phyloP scores from a whole-genome alignment of 2,329 filamentous ascomycete species.

The Mycocentrospora acerina region DNA sequence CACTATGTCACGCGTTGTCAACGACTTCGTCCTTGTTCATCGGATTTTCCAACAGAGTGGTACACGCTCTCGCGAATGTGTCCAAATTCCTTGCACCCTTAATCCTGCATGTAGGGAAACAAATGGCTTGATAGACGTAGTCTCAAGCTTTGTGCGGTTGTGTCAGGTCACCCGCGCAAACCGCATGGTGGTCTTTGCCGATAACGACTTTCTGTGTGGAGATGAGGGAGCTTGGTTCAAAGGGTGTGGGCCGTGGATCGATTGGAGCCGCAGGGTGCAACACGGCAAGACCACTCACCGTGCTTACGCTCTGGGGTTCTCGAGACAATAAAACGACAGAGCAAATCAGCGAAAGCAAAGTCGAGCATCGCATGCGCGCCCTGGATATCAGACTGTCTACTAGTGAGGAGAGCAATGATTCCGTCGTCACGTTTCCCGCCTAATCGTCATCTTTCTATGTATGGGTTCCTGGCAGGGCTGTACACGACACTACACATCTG shows the following conservation, averaged over 20 bases:
- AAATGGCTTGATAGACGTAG: slow-evolving; percentile 34
- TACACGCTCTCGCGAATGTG: slow-evolving; percentile 6
- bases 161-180: slow-evolving; percentile 20
- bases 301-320: slow-evolving; percentile 34
- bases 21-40: slow-evolving; percentile 4
- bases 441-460: not conserved
- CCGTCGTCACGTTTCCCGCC: not conserved
- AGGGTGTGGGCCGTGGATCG: slow-evolving; percentile 20
- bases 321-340: slow-evolving; percentile 24
- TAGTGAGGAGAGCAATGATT: not conserved
- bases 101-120: slow-evolving; percentile 7
- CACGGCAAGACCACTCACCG: slow-evolving; percentile 35
- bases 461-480: slow-evolving; percentile 11
- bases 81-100: slow-evolving; percentile 14
- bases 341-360: slow-evolving; percentile 5
- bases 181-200: slow-evolving; percentile 29
- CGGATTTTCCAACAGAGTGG: not conserved
- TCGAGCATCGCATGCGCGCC: slow-evolving; percentile 8
- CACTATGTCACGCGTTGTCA: not conserved
- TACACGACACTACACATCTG: slow-evolving; percentile 20
- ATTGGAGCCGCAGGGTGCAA: slow-evolving; percentile 21
- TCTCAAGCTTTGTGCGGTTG: slow-evolving; percentile 28
- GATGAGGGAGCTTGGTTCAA: slow-evolving; percentile 29
- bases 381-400: slow-evolving; percentile 1
- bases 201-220: slow-evolving; percentile 33